A percentile compares a stretch with the other conserved stretches of the same genome.
Conservation (phyloP, 2,329 filamentous ascomycete species). For the Meredithiella fracta region DNA sequence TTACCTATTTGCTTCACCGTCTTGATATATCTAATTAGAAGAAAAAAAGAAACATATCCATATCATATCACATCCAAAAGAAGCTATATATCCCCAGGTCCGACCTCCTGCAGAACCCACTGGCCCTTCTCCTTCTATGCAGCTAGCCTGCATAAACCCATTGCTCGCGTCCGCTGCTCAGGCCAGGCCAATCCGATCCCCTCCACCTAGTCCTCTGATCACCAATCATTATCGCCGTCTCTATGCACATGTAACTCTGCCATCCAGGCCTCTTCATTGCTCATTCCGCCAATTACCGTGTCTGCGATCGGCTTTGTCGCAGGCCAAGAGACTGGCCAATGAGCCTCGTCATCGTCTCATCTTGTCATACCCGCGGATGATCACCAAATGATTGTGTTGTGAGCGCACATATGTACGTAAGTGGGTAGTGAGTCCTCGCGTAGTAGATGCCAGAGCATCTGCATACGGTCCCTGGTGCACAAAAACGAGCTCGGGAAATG, state of each 20-base stretch:
- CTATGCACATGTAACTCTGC: background rate
- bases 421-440: background rate
- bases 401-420: background rate
- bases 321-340: background rate
- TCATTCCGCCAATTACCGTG: background rate
- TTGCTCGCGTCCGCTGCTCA: background rate
- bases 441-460: constrained; percentile 2
- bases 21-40: too few species aligned
- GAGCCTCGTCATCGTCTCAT: constrained; percentile 1
- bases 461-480: background rate
- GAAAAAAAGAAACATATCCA: too few species aligned
- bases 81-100: background rate
- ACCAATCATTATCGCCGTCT: background rate
- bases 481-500: background rate
- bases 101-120: background rate
- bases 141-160: background rate
- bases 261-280: background rate
- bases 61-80: background rate
- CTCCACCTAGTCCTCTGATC: background rate
- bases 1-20: background rate
- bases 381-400: background rate
- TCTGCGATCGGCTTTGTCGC: background rate
- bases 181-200: background rate
- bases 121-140: background rate
- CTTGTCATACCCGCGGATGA: background rate